phyloP scores from a whole-genome alignment of 176 grass and related monocot genomes.

The bread wheat (Triticum aestivum) region DNA sequence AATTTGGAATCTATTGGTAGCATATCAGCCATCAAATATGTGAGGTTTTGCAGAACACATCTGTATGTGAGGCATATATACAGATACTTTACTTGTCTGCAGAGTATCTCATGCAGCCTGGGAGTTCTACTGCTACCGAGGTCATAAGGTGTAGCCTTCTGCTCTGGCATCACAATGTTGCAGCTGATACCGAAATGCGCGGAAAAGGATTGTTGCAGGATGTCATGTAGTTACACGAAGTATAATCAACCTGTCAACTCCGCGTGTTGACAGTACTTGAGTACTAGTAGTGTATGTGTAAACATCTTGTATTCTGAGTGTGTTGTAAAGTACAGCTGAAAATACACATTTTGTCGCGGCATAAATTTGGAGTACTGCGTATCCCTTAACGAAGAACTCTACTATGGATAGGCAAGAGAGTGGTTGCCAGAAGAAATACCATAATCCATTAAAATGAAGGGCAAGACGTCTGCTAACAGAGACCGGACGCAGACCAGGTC shows the following conservation, averaged over 20 bases:
- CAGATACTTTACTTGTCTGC: not conserved
- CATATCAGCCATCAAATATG: not conserved
- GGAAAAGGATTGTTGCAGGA: too few relatives aligned
- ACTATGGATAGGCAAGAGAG: not conserved
- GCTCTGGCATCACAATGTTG: not conserved
- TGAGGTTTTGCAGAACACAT: too few relatives aligned
- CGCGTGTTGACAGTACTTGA: not conserved
- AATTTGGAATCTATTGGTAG: not conserved
- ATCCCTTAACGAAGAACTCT: too few relatives aligned
- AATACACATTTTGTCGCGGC: not conserved
- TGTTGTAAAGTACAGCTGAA: not conserved
- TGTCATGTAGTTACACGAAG: too few relatives aligned
- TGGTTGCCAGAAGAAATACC: not conserved
- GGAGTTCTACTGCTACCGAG: not conserved
- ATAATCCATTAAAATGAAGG: not conserved
- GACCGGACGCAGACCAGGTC: not conserved
- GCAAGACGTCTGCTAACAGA: not conserved
- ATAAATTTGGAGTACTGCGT: not conserved
- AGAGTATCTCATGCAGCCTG: not conserved
- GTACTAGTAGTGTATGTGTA: not conserved
- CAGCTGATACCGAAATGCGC: too few relatives aligned
- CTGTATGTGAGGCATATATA: not conserved
- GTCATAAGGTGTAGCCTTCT: not conserved
- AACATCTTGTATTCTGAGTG: not conserved
- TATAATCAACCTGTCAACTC: constrained; percentile 7